Evolutionary conservation across 257 asterid genomes (phyloP).

Genomic region (Solanum chaucha): DNA sequence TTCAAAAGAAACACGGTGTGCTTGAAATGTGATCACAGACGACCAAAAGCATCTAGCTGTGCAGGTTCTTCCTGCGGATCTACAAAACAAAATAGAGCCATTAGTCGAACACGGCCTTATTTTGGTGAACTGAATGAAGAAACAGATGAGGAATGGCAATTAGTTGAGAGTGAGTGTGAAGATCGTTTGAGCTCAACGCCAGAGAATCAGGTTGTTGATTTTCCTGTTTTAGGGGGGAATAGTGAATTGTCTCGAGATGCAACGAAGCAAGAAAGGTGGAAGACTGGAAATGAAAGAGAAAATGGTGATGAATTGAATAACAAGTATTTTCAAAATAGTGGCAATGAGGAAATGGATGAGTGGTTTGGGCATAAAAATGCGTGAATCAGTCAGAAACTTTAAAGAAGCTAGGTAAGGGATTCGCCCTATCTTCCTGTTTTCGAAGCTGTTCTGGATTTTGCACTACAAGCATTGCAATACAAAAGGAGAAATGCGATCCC

Average conservation of each 20-base stretch:
- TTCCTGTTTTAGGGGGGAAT: slow-evolving; percentile 74
- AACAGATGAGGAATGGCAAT: slow-evolving; percentile 12
- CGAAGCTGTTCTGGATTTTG: not conserved
- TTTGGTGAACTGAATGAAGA: slow-evolving; percentile 21
- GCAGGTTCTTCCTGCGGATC: slow-evolving; percentile 14
- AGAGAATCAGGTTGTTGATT: slow-evolving; percentile 24
- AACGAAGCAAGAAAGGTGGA: slow-evolving; percentile 48
- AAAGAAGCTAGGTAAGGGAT: not conserved
- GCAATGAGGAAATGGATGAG: slow-evolving; percentile 58
- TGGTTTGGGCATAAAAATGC: slow-evolving; percentile 44
- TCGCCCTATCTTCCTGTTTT: not conserved
- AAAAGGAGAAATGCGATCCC: not conserved
- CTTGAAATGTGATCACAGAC: slow-evolving; percentile 79
- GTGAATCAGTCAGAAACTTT: not conserved
- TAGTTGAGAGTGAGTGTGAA: slow-evolving; percentile 19
- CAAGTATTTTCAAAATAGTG: not conserved
- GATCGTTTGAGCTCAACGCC: slow-evolving; percentile 21
- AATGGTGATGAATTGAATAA: slow-evolving; percentile 14
- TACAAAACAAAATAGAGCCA: slow-evolving; percentile 1
- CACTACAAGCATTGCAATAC: not conserved
- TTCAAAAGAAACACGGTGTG: slow-evolving; percentile 78
- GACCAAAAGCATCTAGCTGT: slow-evolving; percentile 44
- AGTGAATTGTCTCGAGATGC: slow-evolving; percentile 43
- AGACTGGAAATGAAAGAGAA: slow-evolving; percentile 22
- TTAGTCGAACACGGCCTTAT: slow-evolving; percentile 24